phyloP scores from a whole-genome alignment of 306 rosid species.

The Hylodesmum podocarpum region DNA sequence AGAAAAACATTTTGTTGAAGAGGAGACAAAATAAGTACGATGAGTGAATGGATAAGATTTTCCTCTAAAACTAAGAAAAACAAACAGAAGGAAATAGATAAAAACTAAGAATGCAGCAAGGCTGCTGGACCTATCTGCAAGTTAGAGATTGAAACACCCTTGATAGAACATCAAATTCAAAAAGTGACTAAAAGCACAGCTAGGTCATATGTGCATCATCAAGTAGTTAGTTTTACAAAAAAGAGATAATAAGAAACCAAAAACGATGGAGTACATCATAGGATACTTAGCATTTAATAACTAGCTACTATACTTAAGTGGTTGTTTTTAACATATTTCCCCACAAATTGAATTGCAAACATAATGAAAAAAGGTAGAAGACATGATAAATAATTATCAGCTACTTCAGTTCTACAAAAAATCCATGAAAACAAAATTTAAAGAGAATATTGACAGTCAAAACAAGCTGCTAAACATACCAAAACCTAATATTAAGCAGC shows the following conservation, averaged over 20 bases:
- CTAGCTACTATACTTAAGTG: neutral
- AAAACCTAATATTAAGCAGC: slow-evolving; percentile 88
- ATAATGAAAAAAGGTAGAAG: neutral
- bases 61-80: neutral
- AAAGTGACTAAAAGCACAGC: neutral
- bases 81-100: neutral
- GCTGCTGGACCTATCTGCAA: slow-evolving; percentile 1
- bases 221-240: neutral
- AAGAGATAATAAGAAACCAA: neutral
- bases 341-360: neutral
- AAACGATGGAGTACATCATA: neutral
- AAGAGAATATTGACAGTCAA: slow-evolving; percentile 9
- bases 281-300: neutral
- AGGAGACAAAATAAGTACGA: neutral
- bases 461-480: slow-evolving; percentile 56
- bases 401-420: slow-evolving; percentile 10
- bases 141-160: slow-evolving; percentile 6
- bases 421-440: neutral
- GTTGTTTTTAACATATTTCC: slow-evolving; percentile 1
- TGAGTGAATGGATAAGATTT: neutral
- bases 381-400: neutral
- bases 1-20: neutral
- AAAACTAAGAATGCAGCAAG: slow-evolving; percentile 4
- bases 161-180: neutral
- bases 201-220: neutral